Percentiles rank a stretch among this genome's conserved stretches.
Conservation (phyloP, 768 basidiomycete species). For the Rhizopogon sp. region DNA sequence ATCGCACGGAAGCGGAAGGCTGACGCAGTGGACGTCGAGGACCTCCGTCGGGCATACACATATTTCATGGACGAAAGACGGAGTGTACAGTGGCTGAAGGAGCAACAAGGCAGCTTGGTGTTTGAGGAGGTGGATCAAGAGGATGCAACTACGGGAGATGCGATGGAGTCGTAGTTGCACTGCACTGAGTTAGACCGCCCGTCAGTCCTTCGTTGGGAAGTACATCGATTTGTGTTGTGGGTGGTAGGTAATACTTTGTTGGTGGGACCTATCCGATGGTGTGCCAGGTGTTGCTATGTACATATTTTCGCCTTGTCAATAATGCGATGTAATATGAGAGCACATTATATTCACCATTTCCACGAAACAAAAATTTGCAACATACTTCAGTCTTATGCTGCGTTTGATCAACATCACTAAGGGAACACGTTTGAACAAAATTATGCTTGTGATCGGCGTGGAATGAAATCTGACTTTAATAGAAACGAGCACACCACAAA, state of each 20-base stretch:
- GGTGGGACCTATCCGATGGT: background rate
- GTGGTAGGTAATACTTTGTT: background rate
- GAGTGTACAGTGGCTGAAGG: slow-evolving; percentile 88
- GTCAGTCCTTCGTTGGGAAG: background rate
- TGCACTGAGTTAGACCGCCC: too few relatives aligned
- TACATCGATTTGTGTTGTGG: background rate
- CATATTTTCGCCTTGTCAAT: background rate
- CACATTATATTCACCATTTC: too few relatives aligned
- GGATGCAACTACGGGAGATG: slow-evolving; percentile 26
- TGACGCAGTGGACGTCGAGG: slow-evolving; percentile 77
- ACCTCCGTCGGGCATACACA: slow-evolving; percentile 77
- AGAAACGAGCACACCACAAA: background rate
- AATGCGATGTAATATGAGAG: too few relatives aligned
- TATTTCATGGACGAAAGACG: slow-evolving; percentile 94
- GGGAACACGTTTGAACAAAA: too few relatives aligned
- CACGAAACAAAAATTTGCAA: background rate
- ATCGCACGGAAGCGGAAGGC: slow-evolving; percentile 80
- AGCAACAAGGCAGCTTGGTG: slow-evolving; percentile 69
- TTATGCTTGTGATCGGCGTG: too few relatives aligned
- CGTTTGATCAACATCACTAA: too few relatives aligned
- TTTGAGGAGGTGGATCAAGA: slow-evolving; percentile 53
- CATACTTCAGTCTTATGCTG: background rate
- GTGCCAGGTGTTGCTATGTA: background rate
- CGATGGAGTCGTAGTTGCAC: slow-evolving; percentile 30
- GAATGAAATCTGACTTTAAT: background rate